Evolutionary conservation across 1,284 basidiomycete genomes (phyloP).

Genomic region (Apiotrichum porosum): DNA sequence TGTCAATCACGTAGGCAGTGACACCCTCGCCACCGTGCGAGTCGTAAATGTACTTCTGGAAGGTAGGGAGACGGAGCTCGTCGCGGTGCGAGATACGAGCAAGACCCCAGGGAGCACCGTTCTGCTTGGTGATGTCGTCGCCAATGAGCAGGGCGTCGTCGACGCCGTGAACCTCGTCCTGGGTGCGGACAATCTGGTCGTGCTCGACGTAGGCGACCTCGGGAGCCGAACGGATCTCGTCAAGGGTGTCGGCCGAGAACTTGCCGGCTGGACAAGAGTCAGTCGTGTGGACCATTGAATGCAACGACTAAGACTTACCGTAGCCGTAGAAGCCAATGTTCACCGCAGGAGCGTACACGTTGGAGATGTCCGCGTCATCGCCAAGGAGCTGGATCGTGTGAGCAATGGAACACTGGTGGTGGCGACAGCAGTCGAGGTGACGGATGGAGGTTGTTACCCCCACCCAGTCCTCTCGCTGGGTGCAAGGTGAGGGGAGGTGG

Average conservation of each 20-base stretch:
- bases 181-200: slow-evolving; percentile 80
- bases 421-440: too few relatives aligned
- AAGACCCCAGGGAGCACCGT: slow-evolving; percentile 88
- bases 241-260: slow-evolving; percentile 70
- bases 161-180: slow-evolving; percentile 50
- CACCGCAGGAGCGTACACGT: slow-evolving; percentile 38
- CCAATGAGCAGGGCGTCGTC: slow-evolving; percentile 28
- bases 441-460: too few relatives aligned
- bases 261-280: slow-evolving; percentile 57
- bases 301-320: slow-evolving; percentile 26
- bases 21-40: slow-evolving; percentile 78
- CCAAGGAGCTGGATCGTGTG: slow-evolving; percentile 30
- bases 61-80: slow-evolving; percentile 73
- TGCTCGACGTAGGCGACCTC: slow-evolving; percentile 91
- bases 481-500: too few relatives aligned
- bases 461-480: too few relatives aligned
- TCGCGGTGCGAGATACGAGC: slow-evolving; percentile 89
- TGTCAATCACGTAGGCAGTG: slow-evolving; percentile 65
- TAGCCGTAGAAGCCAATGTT: slow-evolving; percentile 43
- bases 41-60: slow-evolving; percentile 80
- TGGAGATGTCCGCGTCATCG: slow-evolving; percentile 40
- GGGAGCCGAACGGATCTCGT: slow-evolving; percentile 75
- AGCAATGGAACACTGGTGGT: too few relatives aligned
- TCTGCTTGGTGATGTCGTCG: slow-evolving; percentile 56
- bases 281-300: too few relatives aligned